Evolutionary conservation across 2,329 filamentous ascomycete genomes (phyloP).

Genomic region (Hypoxylon sp.): DNA sequence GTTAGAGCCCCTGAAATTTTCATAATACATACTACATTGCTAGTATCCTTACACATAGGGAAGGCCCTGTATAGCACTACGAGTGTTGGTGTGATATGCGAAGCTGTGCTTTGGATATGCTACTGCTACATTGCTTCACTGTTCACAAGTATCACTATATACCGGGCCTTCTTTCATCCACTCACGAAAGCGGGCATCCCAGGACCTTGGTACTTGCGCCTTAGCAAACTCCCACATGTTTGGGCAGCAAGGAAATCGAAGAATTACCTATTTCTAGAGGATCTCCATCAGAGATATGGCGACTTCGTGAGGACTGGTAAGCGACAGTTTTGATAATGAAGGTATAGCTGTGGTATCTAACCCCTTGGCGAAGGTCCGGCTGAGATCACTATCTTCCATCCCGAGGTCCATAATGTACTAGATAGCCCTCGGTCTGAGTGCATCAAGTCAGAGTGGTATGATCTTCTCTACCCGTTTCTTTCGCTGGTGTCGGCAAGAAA

Average conservation of each 20-base stretch:
- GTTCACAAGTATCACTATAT: background rate
- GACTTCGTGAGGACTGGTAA: conserved; percentile 3
- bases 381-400: conserved; percentile 50
- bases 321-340: background rate
- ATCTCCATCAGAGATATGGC: conserved; percentile 2
- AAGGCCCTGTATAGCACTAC: background rate
- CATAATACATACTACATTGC: background rate
- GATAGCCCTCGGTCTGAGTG: conserved; percentile 49
- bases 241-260: background rate
- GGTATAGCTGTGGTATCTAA: background rate
- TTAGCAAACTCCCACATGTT: background rate
- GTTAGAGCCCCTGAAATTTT: conserved; percentile 5
- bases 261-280: conserved; percentile 1
- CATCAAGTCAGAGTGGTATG: conserved; percentile 51
- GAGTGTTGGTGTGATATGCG: background rate
- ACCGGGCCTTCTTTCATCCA: background rate
- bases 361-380: conserved; percentile 36
- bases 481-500: background rate
- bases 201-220: conserved; percentile 2
- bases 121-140: background rate
- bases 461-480: conserved; percentile 39
- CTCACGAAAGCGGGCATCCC: background rate
- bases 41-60: background rate
- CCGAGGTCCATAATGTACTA: conserved; percentile 46
- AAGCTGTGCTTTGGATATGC: background rate